Evolutionary conservation across 2,329 filamentous ascomycete species (phyloP).

Genomic region (Truncatella angustata): DNA sequence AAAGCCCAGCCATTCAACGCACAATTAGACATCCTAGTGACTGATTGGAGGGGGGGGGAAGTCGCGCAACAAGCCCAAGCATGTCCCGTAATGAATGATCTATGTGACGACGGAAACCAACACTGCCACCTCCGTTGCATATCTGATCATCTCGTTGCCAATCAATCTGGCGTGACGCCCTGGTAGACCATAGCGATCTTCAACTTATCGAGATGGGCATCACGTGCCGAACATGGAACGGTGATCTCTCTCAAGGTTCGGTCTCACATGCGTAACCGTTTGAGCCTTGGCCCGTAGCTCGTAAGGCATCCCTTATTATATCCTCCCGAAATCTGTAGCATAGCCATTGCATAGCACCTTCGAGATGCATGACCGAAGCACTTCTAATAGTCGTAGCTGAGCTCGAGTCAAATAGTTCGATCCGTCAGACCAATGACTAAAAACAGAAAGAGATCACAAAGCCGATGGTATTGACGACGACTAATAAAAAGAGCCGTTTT

Average conservation of each 20-base stretch:
- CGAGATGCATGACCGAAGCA: background rate
- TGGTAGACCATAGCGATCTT: background rate
- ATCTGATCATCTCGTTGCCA: background rate
- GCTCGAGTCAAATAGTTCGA: background rate
- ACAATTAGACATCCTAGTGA: too few relatives aligned
- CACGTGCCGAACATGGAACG: background rate
- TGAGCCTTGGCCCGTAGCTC: too few relatives aligned
- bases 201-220: background rate
- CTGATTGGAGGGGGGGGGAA: background rate
- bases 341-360: background rate
- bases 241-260: background rate
- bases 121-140: constrained; percentile 2
- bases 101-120: background rate
- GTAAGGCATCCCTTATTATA: too few relatives aligned
- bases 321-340: background rate
- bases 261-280: constrained; percentile 1
- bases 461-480: too few relatives aligned
- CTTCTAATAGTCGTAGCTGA: background rate
- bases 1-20: too few relatives aligned
- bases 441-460: too few relatives aligned
- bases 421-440: background rate
- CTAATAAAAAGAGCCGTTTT: too few relatives aligned
- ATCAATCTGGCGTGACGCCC: background rate
- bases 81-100: too few relatives aligned
- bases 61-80: too few relatives aligned